Base-by-base conservation (phyloP, 805 yeast genomes). In the Starmerella potacharoeniae region DNA sequence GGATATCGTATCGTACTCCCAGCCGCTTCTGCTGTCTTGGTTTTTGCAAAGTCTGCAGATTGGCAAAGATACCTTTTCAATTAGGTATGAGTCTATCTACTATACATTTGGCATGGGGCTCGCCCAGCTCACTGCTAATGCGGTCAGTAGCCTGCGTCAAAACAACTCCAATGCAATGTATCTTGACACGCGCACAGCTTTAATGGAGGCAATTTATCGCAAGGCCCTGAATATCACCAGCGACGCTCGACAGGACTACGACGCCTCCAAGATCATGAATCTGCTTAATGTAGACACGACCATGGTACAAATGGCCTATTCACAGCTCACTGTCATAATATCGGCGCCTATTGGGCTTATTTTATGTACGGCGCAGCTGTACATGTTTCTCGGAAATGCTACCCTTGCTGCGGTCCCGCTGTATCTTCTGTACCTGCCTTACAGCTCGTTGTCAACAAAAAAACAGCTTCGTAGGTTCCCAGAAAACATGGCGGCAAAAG, bases 221-320 rank as follows among this genome's bases (percentile, higher is more conserved):
- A 89, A 89, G 67, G 76, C 93, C 0, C 71, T 88, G 58, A 72
- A 66, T 22, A 68, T 89, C 17, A 79, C 93, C 1, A 77, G 81
- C 6, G 80, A 78, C 42, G 77, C 86, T 7, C 76, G 82, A 58
- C 74, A 75, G 41, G 74, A 75, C 28, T 81, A 84, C 50, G 80
- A 85, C 42, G 83, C 95, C 6, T 96, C 97, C 65, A 95, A 87
- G 67, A 85, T 90, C 64, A 96, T 89, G 60, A 90, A 89, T 66
- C 74, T 90, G 65, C 84, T 90, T 93, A 82, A 52, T 33, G 95
- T 90, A 44, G 96, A 89, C 71, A 81, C 87, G 4, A 91, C 85
- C 70, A 80, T 95, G 73, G 73, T 89, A 54, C 93, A 86, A 66
- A 93, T 84, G 62, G 73, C 86, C 51, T 78, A 83, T 14, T 87